These are phyloP conservation scores for Agrostemma githago DNA, from an alignment of 148 eudicot species.

Conservation along the genomic window DNA sequence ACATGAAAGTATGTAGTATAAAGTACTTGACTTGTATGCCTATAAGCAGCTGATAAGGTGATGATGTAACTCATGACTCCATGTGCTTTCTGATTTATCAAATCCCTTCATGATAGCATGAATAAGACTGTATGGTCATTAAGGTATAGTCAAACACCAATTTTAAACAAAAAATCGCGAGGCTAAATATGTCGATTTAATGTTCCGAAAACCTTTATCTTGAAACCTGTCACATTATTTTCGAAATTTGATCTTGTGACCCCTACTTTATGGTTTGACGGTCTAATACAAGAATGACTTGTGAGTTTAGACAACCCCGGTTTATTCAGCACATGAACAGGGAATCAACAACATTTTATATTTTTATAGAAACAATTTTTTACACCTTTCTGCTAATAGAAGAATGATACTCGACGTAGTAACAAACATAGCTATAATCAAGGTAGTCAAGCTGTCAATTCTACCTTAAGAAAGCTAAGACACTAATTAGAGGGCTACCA, in stretches of 20 bases:
- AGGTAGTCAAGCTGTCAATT: neutral
- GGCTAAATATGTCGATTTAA: neutral
- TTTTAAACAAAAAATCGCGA: neutral
- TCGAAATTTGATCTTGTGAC: neutral
- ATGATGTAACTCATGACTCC: neutral
- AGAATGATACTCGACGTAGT: neutral
- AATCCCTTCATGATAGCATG: neutral
- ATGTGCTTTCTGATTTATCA: neutral
- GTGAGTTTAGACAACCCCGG: neutral
- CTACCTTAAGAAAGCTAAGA: neutral
- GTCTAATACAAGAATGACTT: too few relatives aligned
- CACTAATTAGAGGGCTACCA: neutral
- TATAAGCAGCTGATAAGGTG: neutral
- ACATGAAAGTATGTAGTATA: neutral
- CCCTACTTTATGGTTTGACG: neutral
- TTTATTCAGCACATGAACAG: neutral
- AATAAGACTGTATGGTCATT: neutral
- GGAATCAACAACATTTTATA: neutral
- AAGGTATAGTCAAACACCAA: neutral
- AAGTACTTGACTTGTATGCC: neutral
- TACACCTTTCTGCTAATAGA: too few relatives aligned
- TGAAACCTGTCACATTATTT: too few relatives aligned
- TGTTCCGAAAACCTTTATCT: too few relatives aligned
- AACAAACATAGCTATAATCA: neutral
- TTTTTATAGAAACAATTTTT: neutral